These are phyloP conservation scores for Leishmania tarentolae DNA, from an alignment of 208 protist species.

Conservation along the genomic window DNA sequence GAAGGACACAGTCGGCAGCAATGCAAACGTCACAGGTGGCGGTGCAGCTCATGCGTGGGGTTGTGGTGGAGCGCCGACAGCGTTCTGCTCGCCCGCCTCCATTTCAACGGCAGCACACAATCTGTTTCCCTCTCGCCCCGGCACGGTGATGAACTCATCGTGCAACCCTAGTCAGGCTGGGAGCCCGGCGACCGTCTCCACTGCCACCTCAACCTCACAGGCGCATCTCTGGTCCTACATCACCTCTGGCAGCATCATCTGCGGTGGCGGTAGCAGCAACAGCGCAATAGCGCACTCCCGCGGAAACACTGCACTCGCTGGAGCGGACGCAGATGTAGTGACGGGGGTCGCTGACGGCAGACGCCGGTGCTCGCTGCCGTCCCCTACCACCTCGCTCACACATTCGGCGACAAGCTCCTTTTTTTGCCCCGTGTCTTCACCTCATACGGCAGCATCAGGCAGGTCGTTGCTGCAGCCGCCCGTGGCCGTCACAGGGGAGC, in stretches of 20 bases:
- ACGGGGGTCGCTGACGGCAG: neutral
- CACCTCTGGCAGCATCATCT: neutral
- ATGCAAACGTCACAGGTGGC: neutral
- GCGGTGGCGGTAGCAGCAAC: neutral
- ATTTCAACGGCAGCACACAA: neutral
- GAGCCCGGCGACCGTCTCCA: slow-evolving; percentile 1
- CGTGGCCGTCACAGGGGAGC: neutral
- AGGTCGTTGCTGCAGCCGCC: neutral
- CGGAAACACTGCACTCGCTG: neutral
- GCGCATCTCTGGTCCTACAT: neutral
- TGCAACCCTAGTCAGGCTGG: slow-evolving; percentile 5
- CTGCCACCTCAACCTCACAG: neutral
- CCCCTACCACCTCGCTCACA: neutral
- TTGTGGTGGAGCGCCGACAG: slow-evolving; percentile 1
- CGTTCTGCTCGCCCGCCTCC: slow-evolving; percentile 4
- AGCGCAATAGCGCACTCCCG: neutral
- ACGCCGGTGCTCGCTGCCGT: neutral
- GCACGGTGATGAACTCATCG: neutral
- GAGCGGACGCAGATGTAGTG: neutral
- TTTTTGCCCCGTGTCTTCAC: neutral
- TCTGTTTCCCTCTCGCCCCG: slow-evolving; percentile 7
- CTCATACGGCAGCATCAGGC: neutral
- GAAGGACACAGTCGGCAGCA: slow-evolving; percentile 5
- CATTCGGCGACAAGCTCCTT: neutral
- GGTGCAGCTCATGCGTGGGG: neutral